phyloP scores from a whole-genome alignment of 768 basidiomycete species.

The Naganishia antarctica region DNA sequence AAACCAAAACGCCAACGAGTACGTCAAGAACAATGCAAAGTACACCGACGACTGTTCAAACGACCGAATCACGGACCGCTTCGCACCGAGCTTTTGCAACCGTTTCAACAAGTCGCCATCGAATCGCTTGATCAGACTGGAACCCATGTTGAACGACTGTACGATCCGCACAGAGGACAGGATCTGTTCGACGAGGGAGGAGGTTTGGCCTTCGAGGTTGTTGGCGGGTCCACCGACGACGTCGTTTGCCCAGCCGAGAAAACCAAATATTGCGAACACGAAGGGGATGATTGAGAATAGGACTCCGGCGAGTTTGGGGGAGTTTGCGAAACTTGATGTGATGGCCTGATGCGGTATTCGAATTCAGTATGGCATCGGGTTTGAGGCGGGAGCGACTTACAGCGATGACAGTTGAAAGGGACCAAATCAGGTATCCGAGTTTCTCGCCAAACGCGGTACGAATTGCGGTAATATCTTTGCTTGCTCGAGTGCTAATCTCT shows the following conservation, averaged over 20 bases:
- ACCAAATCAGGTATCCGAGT: constrained; percentile 55
- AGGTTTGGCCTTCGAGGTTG: constrained; percentile 33
- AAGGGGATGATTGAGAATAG: constrained; percentile 76
- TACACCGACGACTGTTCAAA: constrained; percentile 34
- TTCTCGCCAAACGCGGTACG: constrained; percentile 90
- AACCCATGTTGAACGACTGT: constrained; percentile 79
- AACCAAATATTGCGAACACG: constrained; percentile 56
- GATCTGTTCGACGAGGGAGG: constrained; percentile 77
- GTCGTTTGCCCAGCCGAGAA: constrained; percentile 34
- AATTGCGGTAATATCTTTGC: constrained; percentile 61
- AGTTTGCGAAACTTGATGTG: constrained; percentile 60
- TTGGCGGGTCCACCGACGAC: constrained; percentile 20
- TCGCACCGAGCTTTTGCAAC: constrained; percentile 28
- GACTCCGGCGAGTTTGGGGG: constrained; percentile 75
- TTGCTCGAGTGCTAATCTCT: constrained; percentile 84
- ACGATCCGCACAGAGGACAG: constrained; percentile 83
- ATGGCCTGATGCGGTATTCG: constrained; percentile 29
- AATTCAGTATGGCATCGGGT: neutral
- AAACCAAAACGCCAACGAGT: constrained; percentile 40
- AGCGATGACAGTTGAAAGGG: constrained; percentile 62
- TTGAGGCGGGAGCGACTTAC: constrained; percentile 44
- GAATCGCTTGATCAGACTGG: constrained; percentile 62
- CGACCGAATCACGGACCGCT: constrained; percentile 30
- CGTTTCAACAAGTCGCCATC: constrained; percentile 53
- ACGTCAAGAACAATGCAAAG: constrained; percentile 36